Evolutionary conservation across 208 protist genomes (phyloP), one percentile per base, ranked within the genome.

Genomic region (Porcisia hertigi): DNA sequence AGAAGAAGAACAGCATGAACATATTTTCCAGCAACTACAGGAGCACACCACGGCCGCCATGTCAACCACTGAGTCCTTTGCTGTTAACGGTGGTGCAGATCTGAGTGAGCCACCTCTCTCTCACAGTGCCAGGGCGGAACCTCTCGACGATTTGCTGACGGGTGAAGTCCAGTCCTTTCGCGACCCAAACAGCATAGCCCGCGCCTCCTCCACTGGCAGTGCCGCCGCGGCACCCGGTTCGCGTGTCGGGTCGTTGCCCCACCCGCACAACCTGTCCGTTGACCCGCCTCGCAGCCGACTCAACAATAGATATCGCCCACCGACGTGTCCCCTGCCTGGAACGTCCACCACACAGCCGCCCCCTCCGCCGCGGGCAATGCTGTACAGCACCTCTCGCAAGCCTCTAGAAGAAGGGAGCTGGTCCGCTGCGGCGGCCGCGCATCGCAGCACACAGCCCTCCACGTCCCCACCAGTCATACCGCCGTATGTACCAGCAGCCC

Each of bases 111-210:
- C 53, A 1, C 39, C 54, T 23, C 23, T 65, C 52, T 53, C 78
- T 18, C 25, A 45, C 58, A 64, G 16, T 16, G n/a, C 49, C 30
- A 39, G 5, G 30, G 53, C 23, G 45, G 71, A 73, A 30, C 72
- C 69, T 1, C 58, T 81, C 45, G 81, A 90, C 64, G 88, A 93
- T 67, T 79, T 88, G 20, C 75, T 93, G 65, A 93, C 88, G 20
- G 88, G 88, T 7, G 88, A 93, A 71, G 88, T 93, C 63, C 86
- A 90, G 65, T 93, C 88, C 23, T 93, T 93, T 57, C 84, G 86
- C 5, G 86, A 90, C 69, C 77, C 86, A 8, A 86, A 84, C 77
- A 93, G 88, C 73, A 36, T 82, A 30, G 84, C 73, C 6, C 73
- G 85, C 8, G 85, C 76, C 52, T 92, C 88, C 55, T 90, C 88